phyloP scores from a whole-genome alignment of 148 eudicot genomes.

The Polygonum maritimum region DNA sequence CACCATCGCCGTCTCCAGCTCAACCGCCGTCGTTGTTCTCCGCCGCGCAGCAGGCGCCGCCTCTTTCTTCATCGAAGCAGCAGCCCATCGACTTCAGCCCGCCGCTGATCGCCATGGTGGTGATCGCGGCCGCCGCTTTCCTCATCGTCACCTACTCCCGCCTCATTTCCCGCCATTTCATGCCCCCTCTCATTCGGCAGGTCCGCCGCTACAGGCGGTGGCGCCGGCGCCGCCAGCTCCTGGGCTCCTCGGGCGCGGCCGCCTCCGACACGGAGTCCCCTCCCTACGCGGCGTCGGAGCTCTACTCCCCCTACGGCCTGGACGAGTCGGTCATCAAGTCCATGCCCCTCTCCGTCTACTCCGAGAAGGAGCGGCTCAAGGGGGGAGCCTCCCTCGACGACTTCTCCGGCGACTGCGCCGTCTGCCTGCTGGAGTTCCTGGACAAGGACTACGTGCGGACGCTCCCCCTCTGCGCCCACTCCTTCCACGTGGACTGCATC shows the following conservation, averaged over 20 bases:
- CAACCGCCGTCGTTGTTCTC: not conserved
- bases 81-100: slow-evolving; percentile 64
- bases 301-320: slow-evolving; percentile 70
- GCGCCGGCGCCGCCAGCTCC: slow-evolving; percentile 24
- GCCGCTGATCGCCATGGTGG: slow-evolving; percentile 80
- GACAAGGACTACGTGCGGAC: slow-evolving; percentile 78
- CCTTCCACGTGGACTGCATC: slow-evolving; percentile 87
- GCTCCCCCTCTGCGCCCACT: slow-evolving; percentile 64
- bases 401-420: slow-evolving; percentile 55
- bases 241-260: slow-evolving; percentile 8
- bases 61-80: slow-evolving; percentile 19
- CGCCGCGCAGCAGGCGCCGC: not conserved
- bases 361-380: slow-evolving; percentile 10
- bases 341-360: slow-evolving; percentile 64
- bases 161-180: slow-evolving; percentile 44
- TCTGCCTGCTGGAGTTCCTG: slow-evolving; percentile 73
- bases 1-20: slow-evolving; percentile 3
- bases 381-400: not conserved
- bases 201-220: slow-evolving; percentile 20
- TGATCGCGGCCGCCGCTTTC: slow-evolving; percentile 69
- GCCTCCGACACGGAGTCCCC: slow-evolving; percentile 45
- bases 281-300: slow-evolving; percentile 35
- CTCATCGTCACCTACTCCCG: slow-evolving; percentile 73
- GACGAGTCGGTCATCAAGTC: slow-evolving; percentile 65
- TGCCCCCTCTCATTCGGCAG: slow-evolving; percentile 30